phyloP scores from a whole-genome alignment of 257 asterid genomes.

The Scutellaria barbata region DNA sequence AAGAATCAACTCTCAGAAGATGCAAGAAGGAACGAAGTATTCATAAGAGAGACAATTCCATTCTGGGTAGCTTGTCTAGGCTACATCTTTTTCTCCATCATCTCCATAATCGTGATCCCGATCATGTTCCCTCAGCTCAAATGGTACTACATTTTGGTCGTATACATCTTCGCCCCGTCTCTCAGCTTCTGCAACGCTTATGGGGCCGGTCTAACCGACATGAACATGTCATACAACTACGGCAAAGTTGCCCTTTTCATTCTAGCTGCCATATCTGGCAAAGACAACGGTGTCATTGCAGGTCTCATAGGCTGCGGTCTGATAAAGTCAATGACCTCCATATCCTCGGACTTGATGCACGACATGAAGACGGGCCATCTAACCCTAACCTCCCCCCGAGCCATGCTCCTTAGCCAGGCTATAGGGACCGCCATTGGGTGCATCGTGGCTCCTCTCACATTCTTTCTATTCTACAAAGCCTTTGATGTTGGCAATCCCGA shows the following conservation, averaged over 20 bases:
- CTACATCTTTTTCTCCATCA: constrained; percentile 54
- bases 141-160: constrained; percentile 63
- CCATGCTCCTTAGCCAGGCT: constrained; percentile 72
- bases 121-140: constrained; percentile 72
- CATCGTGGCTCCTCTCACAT: constrained; percentile 68
- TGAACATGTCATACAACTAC: constrained; percentile 78
- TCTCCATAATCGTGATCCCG: constrained; percentile 64
- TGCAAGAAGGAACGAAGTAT: constrained; percentile 51
- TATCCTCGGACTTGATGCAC: constrained; percentile 71
- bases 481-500: constrained; percentile 61
- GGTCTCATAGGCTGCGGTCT: constrained; percentile 79
- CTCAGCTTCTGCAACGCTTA: constrained; percentile 80
- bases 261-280: constrained; percentile 57
- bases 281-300: constrained; percentile 69
- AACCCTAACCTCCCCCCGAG: constrained; percentile 71
- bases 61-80: constrained; percentile 64
- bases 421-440: constrained; percentile 79
- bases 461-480: constrained; percentile 70
- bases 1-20: constrained; percentile 41
- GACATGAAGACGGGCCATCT: constrained; percentile 79
- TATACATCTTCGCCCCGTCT: constrained; percentile 67
- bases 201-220: constrained; percentile 74
- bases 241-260: constrained; percentile 79
- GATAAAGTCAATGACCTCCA: constrained; percentile 65
- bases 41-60: constrained; percentile 69